Base-by-base conservation (phyloP, 768 basidiomycete genomes). In the Chalciporus sphaerocephalus region DNA sequence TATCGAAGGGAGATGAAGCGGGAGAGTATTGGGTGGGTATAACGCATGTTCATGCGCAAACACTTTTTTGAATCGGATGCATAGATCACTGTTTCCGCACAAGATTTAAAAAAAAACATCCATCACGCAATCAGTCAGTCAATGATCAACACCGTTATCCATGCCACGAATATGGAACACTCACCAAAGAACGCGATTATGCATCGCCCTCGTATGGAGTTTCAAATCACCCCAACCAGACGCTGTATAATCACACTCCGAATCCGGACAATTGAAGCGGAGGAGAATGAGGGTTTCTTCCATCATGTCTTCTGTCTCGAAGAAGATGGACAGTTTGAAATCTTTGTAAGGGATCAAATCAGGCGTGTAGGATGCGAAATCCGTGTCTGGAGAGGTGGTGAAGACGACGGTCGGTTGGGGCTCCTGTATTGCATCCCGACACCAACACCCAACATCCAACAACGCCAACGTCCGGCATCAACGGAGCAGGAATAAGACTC, bases 21-120 rank as follows among this genome's bases (percentile, higher is more conserved):
- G 72, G 4, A 95, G 69, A 58, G 83, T 50, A 62, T 75, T 68
- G 6, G 78, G 74, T 2, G 82, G 73, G 61, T 95, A 99, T 21
- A 96, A 63, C 1, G 83, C 79, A 59, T 97, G 95, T 64, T 99
- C 95, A 66, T 99, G 94, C 2, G 90, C 74, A 63, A 99, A 99
- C 30, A 98, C 87, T 56, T 96, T 96, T 70, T 97, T 94, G 64
- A 76, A 76, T 40, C 83, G 76, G 45, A 92, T 82, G 61, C 96
- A 99, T 2, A 99, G 62, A 54, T 92, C 90, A 56, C 91, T 93
- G 35, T 30, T n/a, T 32, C n/a, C 32, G 13, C 15, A 8, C 25
- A 1, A 20, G 10, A 11, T 9, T 10, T 17, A 25, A 6, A 6
- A 22, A 21, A 17, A 6, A 1, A 10, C 11, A 16, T n/a, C 4